Evolutionary conservation across 1,139 yeast species (phyloP), one percentile per base, ranked within the genome.

Genomic region (Starmera stellimalicola): DNA sequence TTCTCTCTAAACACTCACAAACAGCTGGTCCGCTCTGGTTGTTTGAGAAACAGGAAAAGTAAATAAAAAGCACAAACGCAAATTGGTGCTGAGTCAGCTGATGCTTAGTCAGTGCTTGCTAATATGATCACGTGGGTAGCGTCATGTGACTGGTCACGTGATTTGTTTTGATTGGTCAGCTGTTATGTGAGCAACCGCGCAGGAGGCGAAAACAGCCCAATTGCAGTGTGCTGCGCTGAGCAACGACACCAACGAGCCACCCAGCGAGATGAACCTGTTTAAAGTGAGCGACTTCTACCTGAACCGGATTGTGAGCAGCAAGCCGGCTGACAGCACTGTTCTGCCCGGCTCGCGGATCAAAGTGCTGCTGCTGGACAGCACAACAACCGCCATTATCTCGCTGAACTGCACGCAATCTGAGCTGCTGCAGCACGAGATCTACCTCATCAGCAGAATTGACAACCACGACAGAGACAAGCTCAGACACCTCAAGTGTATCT

Each of bases 371-470:
- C 67, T 93, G 37, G 99, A 91, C 53, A 63, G 71, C 36, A 66
- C 68, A 44, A 91, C 99, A 1, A 82, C 94, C 12, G 69, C 87
- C 0, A 74, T 87, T 19, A 74, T 93, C 16, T 85, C 96, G 12
- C 69, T 91, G 70, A 75, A 82, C 44, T 74, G 94, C 29, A 81
- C 95, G 3, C 98, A 93, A 55, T 78, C 94, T 6, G 82, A 79
- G 43, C 66, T 91, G 33, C 68, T 91, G 32, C 77, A 80, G 43
- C 74, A 83, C 45, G 95, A 88, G 41, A 73, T 91, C 16, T 85
- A 84, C 40, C 65, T 91, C 33, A 77, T 87, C 31, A 96, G 87
- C 41, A 70, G 73, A 18, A 54, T 77, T 45, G 77, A 76, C 33
- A 84, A 83, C 47, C 57, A 61, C n/a, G 55, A 62, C 24, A 64